Base-by-base conservation (phyloP, 2,329 filamentous ascomycete species). In the Penicillium concentricum region DNA sequence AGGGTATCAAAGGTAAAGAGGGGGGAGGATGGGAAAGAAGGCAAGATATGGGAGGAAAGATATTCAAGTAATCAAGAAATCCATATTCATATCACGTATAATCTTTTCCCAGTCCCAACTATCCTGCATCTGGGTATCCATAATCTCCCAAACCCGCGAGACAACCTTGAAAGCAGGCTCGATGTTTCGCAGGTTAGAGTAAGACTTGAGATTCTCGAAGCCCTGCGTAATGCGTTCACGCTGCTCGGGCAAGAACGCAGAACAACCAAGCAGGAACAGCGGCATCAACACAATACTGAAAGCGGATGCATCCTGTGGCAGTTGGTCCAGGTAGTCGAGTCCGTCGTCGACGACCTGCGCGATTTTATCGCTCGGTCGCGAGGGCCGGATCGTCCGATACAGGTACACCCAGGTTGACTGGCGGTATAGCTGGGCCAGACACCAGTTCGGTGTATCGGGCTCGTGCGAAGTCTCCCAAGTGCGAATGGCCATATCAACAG, bases 401-500 rank as follows among this genome's bases (percentile, higher is more conserved):
- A 87, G 78, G 64, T 86, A 87, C 12, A 86, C 81, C 83, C 84
- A 86, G 7, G 83, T 84, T 42, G 82, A 84, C 66, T 86, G 84
- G 13, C 83, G 78, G 67, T 87, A 87, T 6, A 86, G 73, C 70
- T 86, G 81, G 1, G 82, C 83, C 43, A 84, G 78, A 32, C 75
- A 80, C 72, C 79, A 84, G 54, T 84, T 82, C 5, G 81, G 76
- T 5, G 80, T 79, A 41, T 80, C 78, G 2, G 77, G 74, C 12
- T 75, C 67, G 56, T 84, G 81, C 0, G 76, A 78, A 3, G 90
- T 90, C 24, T 83, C 81, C 92, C 92, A 96, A 15, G 84, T 82
- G 6, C 86, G 82, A 51, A 96, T 87, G 5, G 84, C 86, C 15
- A 82, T 82, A 63, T 95, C 89, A 65, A 96, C 92, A 51, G 87